Conservation (phyloP, 768 basidiomycete genomes). For the Zangia roseola region DNA sequence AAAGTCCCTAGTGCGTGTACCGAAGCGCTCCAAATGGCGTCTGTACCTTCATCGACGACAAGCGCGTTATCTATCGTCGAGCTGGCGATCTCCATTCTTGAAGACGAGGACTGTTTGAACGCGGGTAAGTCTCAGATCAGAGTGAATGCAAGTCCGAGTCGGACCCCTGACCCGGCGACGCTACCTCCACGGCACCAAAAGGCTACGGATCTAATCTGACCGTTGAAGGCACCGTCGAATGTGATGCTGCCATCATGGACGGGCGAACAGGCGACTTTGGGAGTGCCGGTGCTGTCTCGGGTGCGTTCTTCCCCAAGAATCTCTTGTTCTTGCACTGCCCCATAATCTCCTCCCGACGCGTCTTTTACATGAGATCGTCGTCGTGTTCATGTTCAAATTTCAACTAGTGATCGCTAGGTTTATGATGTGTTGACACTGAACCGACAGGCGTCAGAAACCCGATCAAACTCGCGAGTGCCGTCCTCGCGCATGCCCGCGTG, state of each 20-base stretch:
- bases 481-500: slow-evolving; percentile 53
- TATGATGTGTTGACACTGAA: not conserved
- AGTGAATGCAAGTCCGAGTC: not conserved
- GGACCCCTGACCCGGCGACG: not conserved
- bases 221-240: slow-evolving; percentile 71
- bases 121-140: slow-evolving; percentile 46
- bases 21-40: slow-evolving; percentile 34
- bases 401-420: too few species aligned
- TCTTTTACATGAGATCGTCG: too few species aligned
- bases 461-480: slow-evolving; percentile 53
- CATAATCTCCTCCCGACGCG: too few species aligned
- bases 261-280: slow-evolving; percentile 55
- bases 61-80: slow-evolving; percentile 49
- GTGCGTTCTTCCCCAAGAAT: slow-evolving; percentile 31
- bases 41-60: slow-evolving; percentile 4
- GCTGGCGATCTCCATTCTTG: slow-evolving; percentile 54
- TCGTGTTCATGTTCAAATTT: too few species aligned
- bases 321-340: not conserved
- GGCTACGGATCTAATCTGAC: slow-evolving; percentile 82
- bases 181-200: too few species aligned
- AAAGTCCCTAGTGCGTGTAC: slow-evolving; percentile 48
- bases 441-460: slow-evolving; percentile 66
- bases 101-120: slow-evolving; percentile 67
- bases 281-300: slow-evolving; percentile 70
- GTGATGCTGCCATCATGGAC: slow-evolving; percentile 76